Conservation (phyloP, 2,329 filamentous ascomycete species). For the Thielaviopsis ethacetica region DNA sequence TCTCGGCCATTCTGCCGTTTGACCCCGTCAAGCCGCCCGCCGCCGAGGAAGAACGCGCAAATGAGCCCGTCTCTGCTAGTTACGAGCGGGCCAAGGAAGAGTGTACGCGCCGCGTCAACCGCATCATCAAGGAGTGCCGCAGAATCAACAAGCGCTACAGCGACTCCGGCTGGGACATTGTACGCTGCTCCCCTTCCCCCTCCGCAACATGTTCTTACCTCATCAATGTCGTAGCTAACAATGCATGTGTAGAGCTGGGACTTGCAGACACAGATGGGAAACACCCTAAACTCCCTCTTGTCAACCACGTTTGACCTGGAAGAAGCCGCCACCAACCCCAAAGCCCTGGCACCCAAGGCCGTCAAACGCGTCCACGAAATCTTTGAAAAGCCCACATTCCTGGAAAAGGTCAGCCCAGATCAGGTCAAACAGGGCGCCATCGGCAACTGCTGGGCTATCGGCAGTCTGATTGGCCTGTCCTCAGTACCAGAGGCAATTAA, state of each 20-base stretch:
- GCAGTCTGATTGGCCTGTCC: conserved; percentile 58
- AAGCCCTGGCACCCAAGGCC: conserved; percentile 45
- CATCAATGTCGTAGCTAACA: background rate
- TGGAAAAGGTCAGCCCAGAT: conserved; percentile 46
- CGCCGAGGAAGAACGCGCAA: conserved; percentile 31
- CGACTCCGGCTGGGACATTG: conserved; percentile 44
- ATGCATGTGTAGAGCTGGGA: conserved; percentile 38
- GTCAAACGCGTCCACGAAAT: conserved; percentile 64
- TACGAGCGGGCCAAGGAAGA: conserved; percentile 49
- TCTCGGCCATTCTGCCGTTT: conserved; percentile 48
- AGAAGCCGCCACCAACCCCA: conserved; percentile 18
- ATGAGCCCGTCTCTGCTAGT: conserved; percentile 41
- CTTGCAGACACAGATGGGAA: conserved; percentile 46
- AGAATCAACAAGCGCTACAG: conserved; percentile 68
- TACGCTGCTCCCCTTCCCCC: conserved; percentile 21
- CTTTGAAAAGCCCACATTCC: conserved; percentile 56
- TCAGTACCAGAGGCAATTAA: conserved; percentile 57
- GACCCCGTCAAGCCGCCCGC: conserved; percentile 38
- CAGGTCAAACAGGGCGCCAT: conserved; percentile 64
- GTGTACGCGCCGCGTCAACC: conserved; percentile 44
- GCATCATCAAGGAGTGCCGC: conserved; percentile 48
- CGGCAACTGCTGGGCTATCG: conserved; percentile 75
- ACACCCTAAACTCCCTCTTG: conserved; percentile 37
- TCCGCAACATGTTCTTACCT: too few relatives aligned
- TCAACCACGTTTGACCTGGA: conserved; percentile 34